Percentiles rank a stretch among this genome's conserved stretches.
These are phyloP conservation scores for Dactylis glomerata DNA, from an alignment of 176 grass and related monocot genomes.

Conservation along the genomic window DNA sequence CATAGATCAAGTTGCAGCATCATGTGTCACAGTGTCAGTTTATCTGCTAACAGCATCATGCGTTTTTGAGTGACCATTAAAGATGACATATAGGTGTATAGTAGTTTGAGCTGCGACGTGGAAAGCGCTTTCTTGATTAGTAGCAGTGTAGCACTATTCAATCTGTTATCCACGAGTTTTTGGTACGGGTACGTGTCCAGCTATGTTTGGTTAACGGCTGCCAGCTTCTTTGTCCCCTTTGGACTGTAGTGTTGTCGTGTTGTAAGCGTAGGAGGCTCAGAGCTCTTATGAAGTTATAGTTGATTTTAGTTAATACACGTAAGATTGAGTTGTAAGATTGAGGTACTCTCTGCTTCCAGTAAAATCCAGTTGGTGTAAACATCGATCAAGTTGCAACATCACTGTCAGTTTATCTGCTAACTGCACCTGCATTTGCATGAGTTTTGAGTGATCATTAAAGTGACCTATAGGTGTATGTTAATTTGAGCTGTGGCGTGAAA, in stretches of 20 bases:
- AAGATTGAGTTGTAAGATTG: not conserved
- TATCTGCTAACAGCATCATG: not conserved
- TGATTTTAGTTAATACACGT: not conserved
- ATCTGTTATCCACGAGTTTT: constrained; percentile 5
- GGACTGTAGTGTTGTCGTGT: not conserved
- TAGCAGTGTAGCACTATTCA: not conserved
- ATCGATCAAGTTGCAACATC: not conserved
- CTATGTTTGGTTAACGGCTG: not conserved
- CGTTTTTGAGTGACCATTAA: no score
- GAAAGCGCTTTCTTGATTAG: not conserved
- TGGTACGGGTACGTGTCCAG: not conserved
- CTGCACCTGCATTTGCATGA: not conserved
- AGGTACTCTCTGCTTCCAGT: not conserved
- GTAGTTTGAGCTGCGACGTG: not conserved
- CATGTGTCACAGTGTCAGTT: not conserved
- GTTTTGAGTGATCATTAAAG: not conserved
- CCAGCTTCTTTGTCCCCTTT: not conserved
- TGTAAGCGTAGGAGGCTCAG: not conserved
- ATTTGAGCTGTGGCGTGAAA: not conserved
- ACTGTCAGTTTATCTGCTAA: not conserved
- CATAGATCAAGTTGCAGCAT: not conserved
- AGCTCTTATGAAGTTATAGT: not conserved
- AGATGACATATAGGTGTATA: not conserved
- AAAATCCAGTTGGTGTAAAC: not conserved
- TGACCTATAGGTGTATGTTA: not conserved